These are phyloP conservation scores for Hypoxylon perforatum DNA, from an alignment of 495 filamentous ascomycete species.

Conservation along the genomic window DNA sequence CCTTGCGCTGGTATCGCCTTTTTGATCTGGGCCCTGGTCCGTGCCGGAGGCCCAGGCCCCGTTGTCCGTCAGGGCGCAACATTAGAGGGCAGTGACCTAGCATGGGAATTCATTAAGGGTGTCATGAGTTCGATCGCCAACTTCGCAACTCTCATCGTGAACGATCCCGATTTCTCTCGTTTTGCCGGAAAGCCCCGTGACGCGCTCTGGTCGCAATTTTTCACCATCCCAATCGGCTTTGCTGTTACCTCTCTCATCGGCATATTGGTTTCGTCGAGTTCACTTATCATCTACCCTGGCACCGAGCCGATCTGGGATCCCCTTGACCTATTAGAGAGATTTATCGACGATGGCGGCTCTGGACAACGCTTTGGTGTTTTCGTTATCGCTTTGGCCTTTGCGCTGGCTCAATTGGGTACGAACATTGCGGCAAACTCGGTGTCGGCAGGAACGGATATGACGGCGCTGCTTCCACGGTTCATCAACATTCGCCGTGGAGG, in stretches of 20 bases:
- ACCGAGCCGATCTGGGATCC: slow-evolving; percentile 87
- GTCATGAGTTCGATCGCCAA: slow-evolving; percentile 93
- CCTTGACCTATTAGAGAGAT: slow-evolving; percentile 76
- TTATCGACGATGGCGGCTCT: slow-evolving; percentile 78
- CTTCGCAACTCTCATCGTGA: slow-evolving; percentile 87
- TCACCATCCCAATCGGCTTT: slow-evolving; percentile 88
- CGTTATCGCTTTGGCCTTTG: slow-evolving; percentile 83
- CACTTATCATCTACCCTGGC: slow-evolving; percentile 75
- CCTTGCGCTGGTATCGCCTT: slow-evolving; percentile 85
- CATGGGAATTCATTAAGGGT: slow-evolving; percentile 83
- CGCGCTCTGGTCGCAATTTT: slow-evolving; percentile 87
- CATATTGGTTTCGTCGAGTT: slow-evolving; percentile 91
- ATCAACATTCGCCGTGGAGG: slow-evolving; percentile 91
- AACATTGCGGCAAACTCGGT: slow-evolving; percentile 95
- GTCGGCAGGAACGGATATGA: slow-evolving; percentile 91
- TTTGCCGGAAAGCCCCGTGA: slow-evolving; percentile 85
- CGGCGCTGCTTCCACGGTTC: slow-evolving; percentile 86
- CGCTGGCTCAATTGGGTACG: slow-evolving; percentile 88
- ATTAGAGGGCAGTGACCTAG: slow-evolving; percentile 73
- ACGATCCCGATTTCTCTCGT: slow-evolving; percentile 90
- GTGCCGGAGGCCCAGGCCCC: slow-evolving; percentile 85
- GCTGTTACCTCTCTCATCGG: slow-evolving; percentile 92
- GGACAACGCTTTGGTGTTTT: slow-evolving; percentile 89
- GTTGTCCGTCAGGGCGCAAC: slow-evolving; percentile 78
- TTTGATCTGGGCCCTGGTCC: slow-evolving; percentile 89